Base-by-base conservation (phyloP, 345 rosid genomes). In the Cardamine chenopodiifolia region DNA sequence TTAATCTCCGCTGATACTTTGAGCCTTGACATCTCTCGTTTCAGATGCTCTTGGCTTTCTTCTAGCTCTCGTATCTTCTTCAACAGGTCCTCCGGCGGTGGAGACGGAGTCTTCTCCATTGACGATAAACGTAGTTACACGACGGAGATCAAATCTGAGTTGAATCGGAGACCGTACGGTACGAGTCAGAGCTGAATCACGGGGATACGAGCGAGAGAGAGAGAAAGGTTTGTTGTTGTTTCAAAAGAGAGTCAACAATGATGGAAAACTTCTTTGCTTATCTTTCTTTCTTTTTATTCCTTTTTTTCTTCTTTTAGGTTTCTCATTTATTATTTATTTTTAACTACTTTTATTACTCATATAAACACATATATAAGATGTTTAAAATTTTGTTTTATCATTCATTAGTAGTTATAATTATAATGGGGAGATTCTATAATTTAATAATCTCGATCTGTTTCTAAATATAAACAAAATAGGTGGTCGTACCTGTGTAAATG, bases 51-150 rank as follows among this genome's bases (percentile, higher is more conserved):
- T 11, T 94, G 98, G 8, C 90, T 96, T 6, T 80, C 93, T 79
- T 94, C 96, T 29, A 94, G 88, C 72, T 86, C 93, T 20, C 86
- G 84, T 82, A 94, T 91, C 93, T 94, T 91, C 83, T 71, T 84
- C 18, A 91, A 74, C 1, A 94, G 87, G 85, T 91, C 95, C 68
- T 91, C 97, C n/a, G 91, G 82, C 8, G 91, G 88, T 48, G 90
- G 89, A 23, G 83, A 29, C 20, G 61, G 44, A 39, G 44, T 37
- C 19, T 39, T 85, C 50, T 87, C 97, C 91, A 90, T 90, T 67
- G 35, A n/a, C 6, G 17, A 14, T 14, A 61, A 44, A 56, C 40
- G 32, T 22, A 72, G 75, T 20, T 34, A 42, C 31, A 19, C 17
- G 18, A 49, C 29, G 6, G 40, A 74, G 72, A 66, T 74, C 78